These are phyloP conservation scores for Nakazawaea ishiwadae DNA, from an alignment of 805 yeast species.

Conservation along the genomic window DNA sequence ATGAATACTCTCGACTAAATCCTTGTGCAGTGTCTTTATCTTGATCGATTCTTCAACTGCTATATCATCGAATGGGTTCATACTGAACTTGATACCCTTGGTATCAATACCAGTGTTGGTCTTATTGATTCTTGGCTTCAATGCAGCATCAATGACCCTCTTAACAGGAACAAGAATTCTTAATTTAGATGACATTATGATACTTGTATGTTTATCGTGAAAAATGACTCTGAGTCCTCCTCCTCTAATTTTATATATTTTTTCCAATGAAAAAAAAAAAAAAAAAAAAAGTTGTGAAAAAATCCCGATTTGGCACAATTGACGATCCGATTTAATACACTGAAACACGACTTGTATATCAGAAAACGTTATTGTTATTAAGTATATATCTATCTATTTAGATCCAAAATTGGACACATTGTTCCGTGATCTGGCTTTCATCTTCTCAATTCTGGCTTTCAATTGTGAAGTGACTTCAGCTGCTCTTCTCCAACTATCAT, in stretches of 20 bases:
- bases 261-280: too few relatives aligned
- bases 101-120: conserved; percentile 81
- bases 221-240: background rate
- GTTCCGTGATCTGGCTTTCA: conserved; percentile 58
- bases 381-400: too few relatives aligned
- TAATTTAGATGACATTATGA: conserved; percentile 40
- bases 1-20: conserved; percentile 72
- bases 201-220: background rate
- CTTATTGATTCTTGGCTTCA: conserved; percentile 88
- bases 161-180: conserved; percentile 90
- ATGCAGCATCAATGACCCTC: conserved; percentile 89
- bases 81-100: conserved; percentile 84
- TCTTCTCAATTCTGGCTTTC: conserved; percentile 82
- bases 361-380: too few relatives aligned
- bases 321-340: too few relatives aligned
- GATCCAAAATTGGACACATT: conserved; percentile 12
- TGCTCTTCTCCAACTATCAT: conserved; percentile 83
- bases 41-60: conserved; percentile 94
- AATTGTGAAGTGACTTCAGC: conserved; percentile 85
- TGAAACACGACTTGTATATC: too few relatives aligned
- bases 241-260: too few relatives aligned
- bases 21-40: conserved; percentile 62
- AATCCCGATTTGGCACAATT: too few relatives aligned
- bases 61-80: conserved; percentile 97
- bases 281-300: too few relatives aligned